phyloP scores from a whole-genome alignment of 805 yeast species.

The Kuraishia cidri region DNA sequence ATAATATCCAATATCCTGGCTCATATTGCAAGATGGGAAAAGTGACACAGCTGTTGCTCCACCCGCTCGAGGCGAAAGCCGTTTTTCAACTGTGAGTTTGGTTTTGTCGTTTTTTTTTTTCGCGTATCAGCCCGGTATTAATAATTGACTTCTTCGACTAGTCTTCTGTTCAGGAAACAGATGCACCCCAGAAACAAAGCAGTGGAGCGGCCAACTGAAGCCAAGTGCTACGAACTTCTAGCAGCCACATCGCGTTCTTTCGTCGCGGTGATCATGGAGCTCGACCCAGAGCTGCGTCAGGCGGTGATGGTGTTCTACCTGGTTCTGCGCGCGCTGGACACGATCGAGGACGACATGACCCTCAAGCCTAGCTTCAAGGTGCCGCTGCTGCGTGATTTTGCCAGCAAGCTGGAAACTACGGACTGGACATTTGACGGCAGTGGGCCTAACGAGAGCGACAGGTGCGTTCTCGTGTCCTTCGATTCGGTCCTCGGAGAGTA shows the following conservation, averaged over 20 bases:
- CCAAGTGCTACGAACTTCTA: conserved; percentile 61
- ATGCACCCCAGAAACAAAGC: conserved; percentile 37
- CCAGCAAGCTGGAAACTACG: conserved; percentile 46
- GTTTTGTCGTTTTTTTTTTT: background rate
- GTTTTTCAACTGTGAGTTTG: conserved; percentile 47
- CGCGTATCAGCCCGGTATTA: background rate
- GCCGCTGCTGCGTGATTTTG: conserved; percentile 64
- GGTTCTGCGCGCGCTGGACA: conserved; percentile 84
- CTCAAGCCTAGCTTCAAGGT: conserved; percentile 63
- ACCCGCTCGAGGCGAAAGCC: conserved; percentile 67
- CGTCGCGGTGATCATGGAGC: conserved; percentile 86
- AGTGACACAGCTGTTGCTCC: conserved; percentile 44
- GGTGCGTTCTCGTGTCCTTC: conserved; percentile 75
- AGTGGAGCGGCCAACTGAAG: conserved; percentile 32
- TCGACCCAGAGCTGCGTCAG: conserved; percentile 81
- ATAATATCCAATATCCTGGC: too few relatives aligned
- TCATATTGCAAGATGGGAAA: conserved; percentile 46
- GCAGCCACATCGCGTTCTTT: conserved; percentile 79
- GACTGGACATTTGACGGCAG: conserved; percentile 81
- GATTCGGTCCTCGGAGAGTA: conserved; percentile 60
- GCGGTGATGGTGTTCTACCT: conserved; percentile 81
- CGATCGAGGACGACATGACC: conserved; percentile 94
- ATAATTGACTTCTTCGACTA: conserved; percentile 12
- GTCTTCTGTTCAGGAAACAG: conserved; percentile 43
- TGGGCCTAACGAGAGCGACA: conserved; percentile 72